Evolutionary conservation across 1,139 yeast species (phyloP), one percentile per base, ranked within the genome.

Genomic region (Taiozyma onychis): DNA sequence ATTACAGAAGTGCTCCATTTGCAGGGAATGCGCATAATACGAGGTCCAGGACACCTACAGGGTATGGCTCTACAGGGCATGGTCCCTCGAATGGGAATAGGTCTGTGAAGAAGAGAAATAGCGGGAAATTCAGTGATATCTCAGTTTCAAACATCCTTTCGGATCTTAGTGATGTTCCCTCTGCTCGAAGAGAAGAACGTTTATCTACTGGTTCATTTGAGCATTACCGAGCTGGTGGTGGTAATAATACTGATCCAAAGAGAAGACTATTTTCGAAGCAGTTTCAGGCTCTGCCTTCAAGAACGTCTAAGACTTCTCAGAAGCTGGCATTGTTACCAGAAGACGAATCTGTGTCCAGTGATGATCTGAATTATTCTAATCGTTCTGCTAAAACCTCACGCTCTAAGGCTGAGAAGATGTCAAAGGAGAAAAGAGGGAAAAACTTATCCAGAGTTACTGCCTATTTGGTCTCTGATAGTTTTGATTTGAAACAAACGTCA

Each of bases 381-480:
- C 27, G 44, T 16, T 27, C 44, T 18, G 16, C 43, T 8, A 39
- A 22, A 14, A 39, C 60, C 37, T 56, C 58, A 44, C 54, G 61
- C 44, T 50, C 90, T 1, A 70, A 85, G 46, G 91, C 91, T 1
- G 95, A 87, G 60, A 68, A 80, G 48, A 73, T 83, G 77, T 78
- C 87, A 8, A 83, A 83, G 57, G 90, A 83, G 47, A 75, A 77
- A 41, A 69, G 91, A 53, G 87, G 83, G 4, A 81, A 78, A 41
- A 87, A 82, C 56, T 79, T 85, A 57, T 83, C 96, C 35, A 70
- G 98, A 53, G 89, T 90, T 57, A 90, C 98, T 0, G 97, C 97
- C 0, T 91, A 91, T 66, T 80, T 89, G 58, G 83, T 90, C 9
- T 83, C 96, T 27, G 97, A 89, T 51, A 89, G 87, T 24, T 84